These are phyloP conservation scores for Colletotrichum truncatum DNA, from an alignment of 2,329 filamentous ascomycete species.

Conservation along the genomic window DNA sequence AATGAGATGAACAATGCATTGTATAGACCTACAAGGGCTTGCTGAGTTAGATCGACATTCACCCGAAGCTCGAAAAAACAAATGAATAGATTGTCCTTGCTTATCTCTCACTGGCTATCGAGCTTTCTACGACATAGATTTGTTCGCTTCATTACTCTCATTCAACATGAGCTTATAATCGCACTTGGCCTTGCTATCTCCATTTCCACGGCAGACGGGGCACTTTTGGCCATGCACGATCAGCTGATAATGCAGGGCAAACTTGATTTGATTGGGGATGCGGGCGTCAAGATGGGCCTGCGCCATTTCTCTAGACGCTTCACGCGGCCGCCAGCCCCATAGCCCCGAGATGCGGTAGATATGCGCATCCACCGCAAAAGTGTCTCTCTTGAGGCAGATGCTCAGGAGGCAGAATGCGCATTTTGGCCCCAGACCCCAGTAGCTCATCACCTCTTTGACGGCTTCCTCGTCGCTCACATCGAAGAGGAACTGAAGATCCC, in stretches of 20 bases:
- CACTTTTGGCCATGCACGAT: conserved; percentile 9
- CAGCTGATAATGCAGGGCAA: background rate
- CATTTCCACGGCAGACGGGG: background rate
- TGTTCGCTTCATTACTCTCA: background rate
- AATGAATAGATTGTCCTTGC: background rate
- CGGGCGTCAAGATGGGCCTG: conserved; percentile 1
- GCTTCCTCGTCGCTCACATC: conserved; percentile 1
- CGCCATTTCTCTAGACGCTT: background rate
- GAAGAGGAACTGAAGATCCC: conserved; percentile 16
- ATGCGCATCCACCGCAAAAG: conserved; percentile 16
- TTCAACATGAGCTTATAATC: background rate
- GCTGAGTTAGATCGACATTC: background rate
- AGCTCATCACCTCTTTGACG: conserved; percentile 8
- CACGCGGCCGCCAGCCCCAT: background rate
- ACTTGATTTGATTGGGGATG: conserved; percentile 3
- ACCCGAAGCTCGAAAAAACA: background rate
- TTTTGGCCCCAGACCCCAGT: conserved; percentile 13
- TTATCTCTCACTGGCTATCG: background rate
- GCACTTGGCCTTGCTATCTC: background rate
- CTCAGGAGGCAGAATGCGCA: conserved; percentile 10
- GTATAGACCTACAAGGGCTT: background rate
- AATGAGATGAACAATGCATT: background rate
- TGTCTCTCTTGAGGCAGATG: background rate
- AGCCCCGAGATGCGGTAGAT: conserved; percentile 4
- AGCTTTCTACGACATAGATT: background rate